Conservation (phyloP, 352 stramenopile species). For the Globisporangium nunn region DNA sequence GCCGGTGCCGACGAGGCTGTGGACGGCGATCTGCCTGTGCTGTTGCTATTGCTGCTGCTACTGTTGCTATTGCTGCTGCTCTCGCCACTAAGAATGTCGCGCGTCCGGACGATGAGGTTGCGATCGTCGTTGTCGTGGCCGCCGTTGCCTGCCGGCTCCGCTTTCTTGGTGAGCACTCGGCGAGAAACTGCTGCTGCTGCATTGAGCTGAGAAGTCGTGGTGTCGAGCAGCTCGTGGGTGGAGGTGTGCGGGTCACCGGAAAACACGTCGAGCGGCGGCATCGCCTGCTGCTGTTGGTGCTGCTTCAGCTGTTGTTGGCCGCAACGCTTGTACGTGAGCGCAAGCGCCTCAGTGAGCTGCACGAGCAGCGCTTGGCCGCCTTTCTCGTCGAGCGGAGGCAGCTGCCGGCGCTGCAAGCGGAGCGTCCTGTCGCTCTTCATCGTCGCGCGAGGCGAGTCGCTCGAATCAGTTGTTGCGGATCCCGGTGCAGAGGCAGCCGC, state of each 20-base stretch:
- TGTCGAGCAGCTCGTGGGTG: too few species aligned
- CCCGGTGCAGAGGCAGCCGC: too few species aligned
- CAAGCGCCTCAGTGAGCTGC: conserved; percentile 21
- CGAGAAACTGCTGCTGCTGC: conserved; percentile 2
- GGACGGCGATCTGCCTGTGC: neutral
- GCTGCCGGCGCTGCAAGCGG: neutral
- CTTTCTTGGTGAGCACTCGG: conserved; percentile 38
- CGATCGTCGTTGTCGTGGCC: conserved; percentile 42
- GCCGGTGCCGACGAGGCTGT: conserved; percentile 3
- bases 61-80: conserved; percentile 1
- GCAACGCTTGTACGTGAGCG: conserved; percentile 21
- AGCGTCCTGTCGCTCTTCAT: neutral
- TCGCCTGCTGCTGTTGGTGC: neutral
- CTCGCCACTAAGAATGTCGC: conserved; percentile 23
- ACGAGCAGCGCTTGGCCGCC: conserved; percentile 7
- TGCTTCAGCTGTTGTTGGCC: neutral
- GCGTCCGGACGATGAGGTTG: conserved; percentile 39
- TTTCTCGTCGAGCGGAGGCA: neutral
- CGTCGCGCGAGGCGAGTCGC: neutral
- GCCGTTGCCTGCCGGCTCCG: conserved; percentile 22
- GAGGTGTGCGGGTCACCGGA: neutral
- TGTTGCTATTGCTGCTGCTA: neutral
- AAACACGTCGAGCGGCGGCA: too few species aligned
- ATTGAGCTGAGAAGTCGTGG: neutral
- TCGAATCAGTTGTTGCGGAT: neutral